Conservation (phyloP, 1,139 yeast species). For the Meyerozyma sp. region DNA sequence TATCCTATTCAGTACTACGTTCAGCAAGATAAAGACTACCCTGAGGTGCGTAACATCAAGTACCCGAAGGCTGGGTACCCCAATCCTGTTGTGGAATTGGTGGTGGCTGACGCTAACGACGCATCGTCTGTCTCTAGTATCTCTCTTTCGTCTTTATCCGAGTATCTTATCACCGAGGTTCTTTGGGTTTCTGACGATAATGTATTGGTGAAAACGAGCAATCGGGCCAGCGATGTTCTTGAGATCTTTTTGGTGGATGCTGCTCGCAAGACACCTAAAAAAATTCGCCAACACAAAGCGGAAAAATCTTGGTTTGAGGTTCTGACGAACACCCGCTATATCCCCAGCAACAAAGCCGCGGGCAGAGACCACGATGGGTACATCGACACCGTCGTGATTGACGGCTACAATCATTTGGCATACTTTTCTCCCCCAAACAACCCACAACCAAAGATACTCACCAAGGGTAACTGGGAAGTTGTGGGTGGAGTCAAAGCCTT, state of each 20-base stretch:
- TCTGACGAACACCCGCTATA: slow-evolving; percentile 60
- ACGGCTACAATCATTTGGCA: slow-evolving; percentile 53
- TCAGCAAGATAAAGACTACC: slow-evolving; percentile 41
- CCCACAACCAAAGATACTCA: slow-evolving; percentile 37
- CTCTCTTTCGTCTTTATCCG: neutral
- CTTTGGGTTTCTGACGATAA: slow-evolving; percentile 35
- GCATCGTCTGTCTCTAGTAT: neutral
- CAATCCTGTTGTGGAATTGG: slow-evolving; percentile 36
- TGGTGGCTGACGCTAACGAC: slow-evolving; percentile 24
- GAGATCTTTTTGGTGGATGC: slow-evolving; percentile 37
- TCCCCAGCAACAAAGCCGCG: slow-evolving; percentile 53
- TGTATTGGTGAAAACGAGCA: slow-evolving; percentile 35
- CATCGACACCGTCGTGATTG: slow-evolving; percentile 47
- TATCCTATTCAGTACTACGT: slow-evolving; percentile 51
- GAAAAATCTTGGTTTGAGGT: slow-evolving; percentile 72
- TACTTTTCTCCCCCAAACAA: slow-evolving; percentile 49
- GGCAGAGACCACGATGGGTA: slow-evolving; percentile 48
- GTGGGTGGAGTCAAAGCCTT: slow-evolving; percentile 43
- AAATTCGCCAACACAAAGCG: slow-evolving; percentile 31
- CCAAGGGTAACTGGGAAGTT: slow-evolving; percentile 53
- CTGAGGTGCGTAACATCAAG: slow-evolving; percentile 32
- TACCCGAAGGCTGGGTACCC: slow-evolving; percentile 46
- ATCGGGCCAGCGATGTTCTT: slow-evolving; percentile 39
- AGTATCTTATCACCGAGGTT: slow-evolving; percentile 29
- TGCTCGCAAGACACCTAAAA: slow-evolving; percentile 18